Percentiles rank a stretch among this genome's conserved stretches.
Conservation (phyloP, 257 asterid genomes). For the Penstemon eatonii region DNA sequence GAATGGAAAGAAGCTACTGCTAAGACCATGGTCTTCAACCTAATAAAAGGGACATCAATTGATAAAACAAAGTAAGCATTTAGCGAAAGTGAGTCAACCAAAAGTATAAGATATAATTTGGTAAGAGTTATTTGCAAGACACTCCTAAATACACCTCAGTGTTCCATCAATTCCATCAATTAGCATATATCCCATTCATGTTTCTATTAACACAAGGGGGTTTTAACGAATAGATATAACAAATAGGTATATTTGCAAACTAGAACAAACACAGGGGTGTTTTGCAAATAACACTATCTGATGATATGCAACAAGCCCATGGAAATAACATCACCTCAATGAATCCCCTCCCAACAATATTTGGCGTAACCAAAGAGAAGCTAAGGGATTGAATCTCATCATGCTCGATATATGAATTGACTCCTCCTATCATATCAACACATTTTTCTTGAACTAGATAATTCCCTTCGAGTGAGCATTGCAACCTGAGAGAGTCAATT, state of each 20-base stretch:
- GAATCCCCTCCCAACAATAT: conserved; percentile 69
- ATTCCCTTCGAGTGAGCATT: conserved; percentile 72
- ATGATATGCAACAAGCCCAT: too few relatives aligned
- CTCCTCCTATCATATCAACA: conserved; percentile 41
- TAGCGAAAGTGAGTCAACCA: not conserved
- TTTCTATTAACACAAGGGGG: too few relatives aligned
- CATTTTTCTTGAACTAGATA: conserved; percentile 63
- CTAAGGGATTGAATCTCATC: conserved; percentile 40
- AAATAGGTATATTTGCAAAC: too few relatives aligned
- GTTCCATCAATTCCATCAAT: too few relatives aligned
- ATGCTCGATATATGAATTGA: conserved; percentile 40
- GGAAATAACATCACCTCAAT: conserved; percentile 51
- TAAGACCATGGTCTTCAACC: conserved; percentile 71
- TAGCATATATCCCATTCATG: too few relatives aligned
- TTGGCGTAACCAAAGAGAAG: conserved; percentile 54
- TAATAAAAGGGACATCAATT: conserved; percentile 16
- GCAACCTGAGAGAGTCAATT: conserved; percentile 47
- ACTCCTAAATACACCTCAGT: too few relatives aligned
- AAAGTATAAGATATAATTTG: not conserved
- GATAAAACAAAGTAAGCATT: not conserved
- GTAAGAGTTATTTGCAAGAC: not conserved
- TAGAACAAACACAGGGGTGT: too few relatives aligned
- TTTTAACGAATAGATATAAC: too few relatives aligned
- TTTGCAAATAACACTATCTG: too few relatives aligned
- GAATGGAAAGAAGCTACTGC: conserved; percentile 71